Evolutionary conservation across 1,139 yeast genomes (phyloP), one percentile per base, ranked within the genome.

Genomic region (Protomyces gravidus): DNA sequence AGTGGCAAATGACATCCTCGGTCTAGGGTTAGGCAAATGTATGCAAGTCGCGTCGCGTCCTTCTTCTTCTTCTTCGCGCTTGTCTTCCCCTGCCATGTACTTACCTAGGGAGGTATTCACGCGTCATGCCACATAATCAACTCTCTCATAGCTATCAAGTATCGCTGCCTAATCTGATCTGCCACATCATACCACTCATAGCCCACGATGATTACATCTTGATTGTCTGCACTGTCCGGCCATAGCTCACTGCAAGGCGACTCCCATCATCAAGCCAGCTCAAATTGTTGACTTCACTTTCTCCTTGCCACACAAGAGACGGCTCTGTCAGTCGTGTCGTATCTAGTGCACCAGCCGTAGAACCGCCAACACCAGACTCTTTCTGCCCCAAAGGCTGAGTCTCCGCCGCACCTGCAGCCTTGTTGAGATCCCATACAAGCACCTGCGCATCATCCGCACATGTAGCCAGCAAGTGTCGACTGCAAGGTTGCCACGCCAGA

Each of bases 381-480:
- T n/a, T n/a, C n/a, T n/a, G 55, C 2, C 2, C 48, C 48, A 26
- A 26, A 40, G n/a, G 27, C 17, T 45, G 45, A 28, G 32, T 50
- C n/a, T n/a, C n/a, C n/a, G n/a, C n/a, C n/a, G n/a, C n/a, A n/a
- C n/a, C n/a, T n/a, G n/a, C 68, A 75, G 57, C 33, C 19, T 36
- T 45, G 33, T 52, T 28, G 62, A 89, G 76, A 71, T 92, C 96
- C 94, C 97, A 89, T 15, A 87, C 76, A 40, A 90, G 74, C 0
- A 88, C 87, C 71, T 89, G 96, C 71, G 96, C 87, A 72, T 90
- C 97, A 70, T 92, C 97, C 25, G 87, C 85, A 19, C 94, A 95
- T 0, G 90, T 80, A 17, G 89, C 76, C 33, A 92, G 72, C 49
- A 79, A 73, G 64, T 86, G 83, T 45, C 76, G 73, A 33, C 83